phyloP scores from a whole-genome alignment of 495 filamentous ascomycete genomes.

The Cercophora scortea region DNA sequence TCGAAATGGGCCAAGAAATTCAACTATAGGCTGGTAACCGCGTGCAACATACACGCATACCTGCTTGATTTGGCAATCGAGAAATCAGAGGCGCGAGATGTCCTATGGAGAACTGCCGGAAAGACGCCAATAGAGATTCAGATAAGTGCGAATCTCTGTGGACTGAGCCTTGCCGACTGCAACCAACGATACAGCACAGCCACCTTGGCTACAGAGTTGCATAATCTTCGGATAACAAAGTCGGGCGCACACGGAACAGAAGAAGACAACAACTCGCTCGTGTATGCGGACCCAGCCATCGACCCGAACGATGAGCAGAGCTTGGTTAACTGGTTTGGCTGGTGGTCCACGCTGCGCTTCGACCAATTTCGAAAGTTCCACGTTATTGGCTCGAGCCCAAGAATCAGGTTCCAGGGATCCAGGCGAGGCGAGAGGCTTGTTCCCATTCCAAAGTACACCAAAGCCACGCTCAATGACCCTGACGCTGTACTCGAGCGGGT shows the following conservation, averaged over 20 bases:
- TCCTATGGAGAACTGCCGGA: constrained; percentile 4
- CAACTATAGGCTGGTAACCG: constrained; percentile 23
- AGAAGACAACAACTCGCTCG: constrained; percentile 31
- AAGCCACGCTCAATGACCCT: constrained; percentile 29
- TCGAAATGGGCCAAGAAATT: constrained; percentile 14
- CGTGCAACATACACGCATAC: constrained; percentile 35
- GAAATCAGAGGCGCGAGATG: constrained; percentile 26
- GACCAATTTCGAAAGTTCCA: constrained; percentile 40
- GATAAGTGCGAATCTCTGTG: constrained; percentile 12
- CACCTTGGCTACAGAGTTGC: constrained; percentile 16
- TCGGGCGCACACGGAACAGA: constrained; percentile 8
- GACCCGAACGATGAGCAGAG: constrained; percentile 46
- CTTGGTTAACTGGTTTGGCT: constrained; percentile 46
- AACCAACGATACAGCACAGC: constrained; percentile 16
- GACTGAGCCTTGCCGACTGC: constrained; percentile 18
- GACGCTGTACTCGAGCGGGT: constrained; percentile 24
- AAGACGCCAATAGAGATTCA: constrained; percentile 8
- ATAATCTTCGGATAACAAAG: constrained; percentile 2
- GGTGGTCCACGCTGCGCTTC: constrained; percentile 39
- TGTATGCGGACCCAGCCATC: constrained; percentile 34
- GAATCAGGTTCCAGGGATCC: constrained; percentile 6
- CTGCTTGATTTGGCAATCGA: constrained; percentile 30
- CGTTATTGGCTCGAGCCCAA: constrained; percentile 34
- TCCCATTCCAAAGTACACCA: constrained; percentile 31
- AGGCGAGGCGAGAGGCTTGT: constrained; percentile 26